phyloP scores from a whole-genome alignment of 169 alveolate genomes.

The Amoebophrya sp. region DNA sequence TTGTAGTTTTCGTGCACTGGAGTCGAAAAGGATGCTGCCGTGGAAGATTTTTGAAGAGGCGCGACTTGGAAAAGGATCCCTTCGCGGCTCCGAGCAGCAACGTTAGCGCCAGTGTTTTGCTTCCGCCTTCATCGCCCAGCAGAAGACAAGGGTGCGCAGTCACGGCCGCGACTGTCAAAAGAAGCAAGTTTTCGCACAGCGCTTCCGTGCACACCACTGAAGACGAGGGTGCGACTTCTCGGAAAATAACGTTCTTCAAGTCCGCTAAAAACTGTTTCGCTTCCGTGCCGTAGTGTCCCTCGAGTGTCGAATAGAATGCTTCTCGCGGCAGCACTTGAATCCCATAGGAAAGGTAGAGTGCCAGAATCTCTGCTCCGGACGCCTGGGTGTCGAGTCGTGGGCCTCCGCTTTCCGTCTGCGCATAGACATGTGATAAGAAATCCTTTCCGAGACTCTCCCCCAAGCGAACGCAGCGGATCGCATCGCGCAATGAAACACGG shows the following conservation, averaged over 20 bases:
- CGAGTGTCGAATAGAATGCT: background rate
- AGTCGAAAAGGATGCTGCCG: background rate
- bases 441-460: background rate
- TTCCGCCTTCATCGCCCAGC: constrained; percentile 20
- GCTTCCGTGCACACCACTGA: background rate
- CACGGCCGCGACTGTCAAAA: background rate
- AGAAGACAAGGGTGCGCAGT: background rate
- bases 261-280: background rate
- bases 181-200: background rate
- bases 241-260: background rate
- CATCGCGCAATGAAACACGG: background rate
- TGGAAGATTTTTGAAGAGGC: background rate
- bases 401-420: no score
- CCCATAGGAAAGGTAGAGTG: background rate
- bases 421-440: background rate
- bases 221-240: background rate
- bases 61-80: background rate
- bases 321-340: background rate
- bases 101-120: background rate
- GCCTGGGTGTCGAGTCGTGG: background rate
- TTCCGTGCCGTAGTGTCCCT: background rate
- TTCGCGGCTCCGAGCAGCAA: background rate
- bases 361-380: background rate
- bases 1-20: background rate
- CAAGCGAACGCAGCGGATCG: background rate